Conservation (phyloP, 257 asterid species). For the Lycium barbarum region DNA sequence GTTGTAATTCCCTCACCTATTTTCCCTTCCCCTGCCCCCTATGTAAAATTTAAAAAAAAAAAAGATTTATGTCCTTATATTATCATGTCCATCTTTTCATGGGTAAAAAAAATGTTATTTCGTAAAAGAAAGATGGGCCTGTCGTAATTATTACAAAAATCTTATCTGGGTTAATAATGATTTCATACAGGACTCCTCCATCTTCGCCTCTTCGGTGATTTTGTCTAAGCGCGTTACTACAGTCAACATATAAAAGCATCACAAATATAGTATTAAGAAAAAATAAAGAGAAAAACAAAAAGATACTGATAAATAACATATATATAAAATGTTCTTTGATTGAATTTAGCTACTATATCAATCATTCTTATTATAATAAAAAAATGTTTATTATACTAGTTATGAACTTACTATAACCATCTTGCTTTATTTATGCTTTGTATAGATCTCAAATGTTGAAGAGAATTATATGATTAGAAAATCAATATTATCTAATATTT, state of each 20-base stretch:
- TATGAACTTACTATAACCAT: too few species aligned
- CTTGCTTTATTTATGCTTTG: too few species aligned
- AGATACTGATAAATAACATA: neutral
- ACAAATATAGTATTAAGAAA: neutral
- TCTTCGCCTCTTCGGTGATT: conserved; percentile 22
- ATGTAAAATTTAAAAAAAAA: neutral
- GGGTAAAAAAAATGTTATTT: conserved; percentile 13
- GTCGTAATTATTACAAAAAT: conserved; percentile 4
- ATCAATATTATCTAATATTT: too few species aligned
- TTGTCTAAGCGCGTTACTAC: conserved; percentile 25
- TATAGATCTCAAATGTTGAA: too few species aligned
- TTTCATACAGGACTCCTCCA: conserved; percentile 24
- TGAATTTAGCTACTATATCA: too few species aligned
- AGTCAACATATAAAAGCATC: neutral
- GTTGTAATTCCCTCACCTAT: too few species aligned
- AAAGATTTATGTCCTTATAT: neutral
- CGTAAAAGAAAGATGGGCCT: neutral
- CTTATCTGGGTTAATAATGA: neutral
- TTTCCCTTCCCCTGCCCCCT: too few species aligned
- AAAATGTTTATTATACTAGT: too few species aligned
- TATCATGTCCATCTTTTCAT: neutral
- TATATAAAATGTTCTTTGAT: too few species aligned
- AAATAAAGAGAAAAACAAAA: neutral
- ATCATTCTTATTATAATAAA: too few species aligned
- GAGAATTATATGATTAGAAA: too few species aligned